These are phyloP conservation scores for Lumnitzera littorea DNA, from an alignment of 345 rosid species.

Conservation along the genomic window DNA sequence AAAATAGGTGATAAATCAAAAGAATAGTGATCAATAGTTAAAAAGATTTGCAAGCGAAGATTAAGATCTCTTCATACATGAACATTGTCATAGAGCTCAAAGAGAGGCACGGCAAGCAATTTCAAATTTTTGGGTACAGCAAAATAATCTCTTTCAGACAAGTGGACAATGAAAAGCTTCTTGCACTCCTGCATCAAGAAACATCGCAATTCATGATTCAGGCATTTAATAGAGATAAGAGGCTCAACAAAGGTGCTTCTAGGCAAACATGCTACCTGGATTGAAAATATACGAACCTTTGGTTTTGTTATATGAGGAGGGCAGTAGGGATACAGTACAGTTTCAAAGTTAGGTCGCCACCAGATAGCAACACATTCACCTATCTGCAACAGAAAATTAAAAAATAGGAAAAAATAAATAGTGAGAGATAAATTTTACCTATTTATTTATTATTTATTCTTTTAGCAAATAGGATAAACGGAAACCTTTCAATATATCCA, in stretches of 20 bases:
- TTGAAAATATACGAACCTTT: slow-evolving; percentile 38
- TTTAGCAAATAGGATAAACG: no score
- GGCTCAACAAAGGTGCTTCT: no score
- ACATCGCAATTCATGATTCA: neutral
- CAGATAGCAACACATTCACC: slow-evolving; percentile 94
- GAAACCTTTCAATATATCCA: no score
- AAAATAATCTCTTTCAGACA: slow-evolving; percentile 96
- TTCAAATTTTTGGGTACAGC: slow-evolving; percentile 97
- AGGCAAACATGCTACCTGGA: no score
- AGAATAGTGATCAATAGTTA: no score
- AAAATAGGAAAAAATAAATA: neutral
- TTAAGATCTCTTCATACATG: slow-evolving; percentile 38
- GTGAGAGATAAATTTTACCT: no score
- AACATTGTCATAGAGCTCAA: slow-evolving; percentile 94
- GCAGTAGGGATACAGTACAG: slow-evolving; percentile 95
- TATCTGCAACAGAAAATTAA: slow-evolving; percentile 38
- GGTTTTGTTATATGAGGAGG: slow-evolving; percentile 97
- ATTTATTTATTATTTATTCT: no score
- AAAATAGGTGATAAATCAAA: no score
- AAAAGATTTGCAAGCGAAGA: neutral
- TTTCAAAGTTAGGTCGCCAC: slow-evolving; percentile 99
- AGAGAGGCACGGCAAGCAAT: slow-evolving; percentile 91
- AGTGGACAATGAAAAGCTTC: slow-evolving; percentile 85
- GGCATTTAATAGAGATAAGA: no score
- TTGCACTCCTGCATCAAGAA: slow-evolving; percentile 77